Evolutionary conservation across 2,329 filamentous ascomycete species (phyloP), one percentile per base, ranked within the genome.

Genomic region (Ophiostoma himal-ulmi): DNA sequence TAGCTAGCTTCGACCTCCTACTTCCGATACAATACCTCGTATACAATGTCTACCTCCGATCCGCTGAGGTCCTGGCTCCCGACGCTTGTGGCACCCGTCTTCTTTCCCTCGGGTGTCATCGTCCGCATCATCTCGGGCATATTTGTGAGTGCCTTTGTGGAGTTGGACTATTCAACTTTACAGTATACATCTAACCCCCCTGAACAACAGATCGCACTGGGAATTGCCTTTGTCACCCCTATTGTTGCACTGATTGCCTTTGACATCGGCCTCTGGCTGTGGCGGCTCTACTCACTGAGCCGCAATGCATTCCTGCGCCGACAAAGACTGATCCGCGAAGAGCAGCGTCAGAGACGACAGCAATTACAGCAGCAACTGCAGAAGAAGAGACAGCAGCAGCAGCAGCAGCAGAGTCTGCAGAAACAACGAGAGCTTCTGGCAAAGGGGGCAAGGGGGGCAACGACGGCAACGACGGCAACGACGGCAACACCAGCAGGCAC

Each of bases 231-330:
- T 62, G 78, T 82, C 60, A 71, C 83, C 0, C 85, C 85, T 1
- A 76, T 85, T 39, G 71, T 81, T 39, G 76, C 80, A n/a, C 76
- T 86, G 39, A 79, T 87, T 70, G 72, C 81, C 39, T 81, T 85
- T 74, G 85, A 88, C 75, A 75, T 87, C 67, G 76, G 78, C 36
- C 79, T 87, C 39, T 87, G 85, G 84, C 73, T 84, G 57, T 87
- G 83, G 81, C 81, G 85, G 74, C 78, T 82, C 11, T 75, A 75
- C 71, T 76, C 75, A 52, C 72, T 78, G 70, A 70, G 68, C 67
- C 71, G 70, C 37, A 34, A 69, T 7, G 68, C 65, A 3, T 67
- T 41, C 22, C 37, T 44, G 39, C 65, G 65, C 6, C 65, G 37
- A 5, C 65, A 67, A 39, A 39, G 39, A 5, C 39, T 44, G 39